Evolutionary conservation across 495 filamentous ascomycete genomes (phyloP).

Genomic region (Neurospora tetrasperma): DNA sequence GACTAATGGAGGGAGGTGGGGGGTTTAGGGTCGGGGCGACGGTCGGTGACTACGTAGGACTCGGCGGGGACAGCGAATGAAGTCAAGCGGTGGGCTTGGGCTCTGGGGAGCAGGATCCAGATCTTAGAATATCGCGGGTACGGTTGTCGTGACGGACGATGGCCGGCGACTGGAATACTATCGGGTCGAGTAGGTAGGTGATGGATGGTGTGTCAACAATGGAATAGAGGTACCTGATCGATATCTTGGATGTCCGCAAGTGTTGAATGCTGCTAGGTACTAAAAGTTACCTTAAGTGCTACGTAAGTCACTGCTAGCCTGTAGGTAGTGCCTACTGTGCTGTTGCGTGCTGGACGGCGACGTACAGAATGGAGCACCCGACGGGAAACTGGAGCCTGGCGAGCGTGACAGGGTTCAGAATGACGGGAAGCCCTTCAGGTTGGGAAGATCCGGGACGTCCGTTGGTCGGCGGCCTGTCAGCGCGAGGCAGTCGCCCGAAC

Average conservation of each 20-base stretch:
- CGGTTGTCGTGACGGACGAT: background rate
- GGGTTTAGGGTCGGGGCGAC: slow-evolving; percentile 9
- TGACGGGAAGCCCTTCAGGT: background rate
- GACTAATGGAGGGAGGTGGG: background rate
- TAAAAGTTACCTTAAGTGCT: background rate
- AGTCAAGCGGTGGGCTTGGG: background rate
- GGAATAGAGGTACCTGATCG: background rate
- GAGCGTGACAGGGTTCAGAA: background rate
- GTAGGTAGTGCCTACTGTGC: background rate
- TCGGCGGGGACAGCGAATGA: background rate
- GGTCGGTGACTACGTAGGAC: background rate
- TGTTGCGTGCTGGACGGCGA: background rate
- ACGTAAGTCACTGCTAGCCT: background rate
- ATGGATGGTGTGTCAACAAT: background rate
- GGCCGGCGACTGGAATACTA: background rate
- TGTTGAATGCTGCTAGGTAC: background rate
- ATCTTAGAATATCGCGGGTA: background rate
- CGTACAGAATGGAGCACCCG: background rate
- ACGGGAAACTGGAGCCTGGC: background rate
- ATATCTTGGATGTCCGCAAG: background rate
- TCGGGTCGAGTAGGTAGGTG: background rate
- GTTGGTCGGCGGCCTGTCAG: background rate
- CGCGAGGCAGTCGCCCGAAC: background rate
- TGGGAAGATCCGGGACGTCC: background rate
- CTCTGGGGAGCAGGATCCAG: background rate